Percentiles rank a stretch among this genome's conserved stretches.
Evolutionary conservation across 75 land plant genomes (phyloP).

Genomic region (Pinus albicaulis): DNA sequence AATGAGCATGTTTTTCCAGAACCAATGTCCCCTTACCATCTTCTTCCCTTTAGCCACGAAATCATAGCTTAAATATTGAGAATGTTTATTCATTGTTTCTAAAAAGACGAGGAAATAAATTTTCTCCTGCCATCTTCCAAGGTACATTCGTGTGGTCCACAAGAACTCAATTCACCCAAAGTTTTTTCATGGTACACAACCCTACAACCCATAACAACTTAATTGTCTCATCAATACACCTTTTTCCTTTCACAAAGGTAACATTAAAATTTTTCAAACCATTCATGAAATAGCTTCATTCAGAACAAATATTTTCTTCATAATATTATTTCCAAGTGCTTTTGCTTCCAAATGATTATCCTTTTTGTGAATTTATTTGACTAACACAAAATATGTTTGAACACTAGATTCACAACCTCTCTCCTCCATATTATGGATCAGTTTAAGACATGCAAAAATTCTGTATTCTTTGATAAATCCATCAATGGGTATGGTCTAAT

Average conservation of each 20-base stretch:
- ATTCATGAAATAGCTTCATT: background rate
- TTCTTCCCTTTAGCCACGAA: background rate
- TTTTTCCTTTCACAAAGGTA: background rate
- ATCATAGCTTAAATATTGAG: background rate
- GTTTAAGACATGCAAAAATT: constrained; percentile 32
- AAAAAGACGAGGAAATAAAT: background rate
- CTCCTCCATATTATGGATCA: constrained; percentile 57
- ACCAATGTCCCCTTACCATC: too few species aligned
- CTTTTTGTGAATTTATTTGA: constrained; percentile 24
- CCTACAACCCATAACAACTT: background rate
- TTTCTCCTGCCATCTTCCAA: background rate
- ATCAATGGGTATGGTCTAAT: constrained; percentile 42
- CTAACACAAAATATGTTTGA: constrained; percentile 7
- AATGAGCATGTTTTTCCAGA: too few species aligned
- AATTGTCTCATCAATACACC: background rate
- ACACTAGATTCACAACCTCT: constrained; percentile 30
- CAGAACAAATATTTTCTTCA: constrained; percentile 10
- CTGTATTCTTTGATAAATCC: constrained; percentile 26
- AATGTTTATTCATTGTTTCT: background rate
- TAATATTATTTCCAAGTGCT: constrained; percentile 24
- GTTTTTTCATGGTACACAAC: background rate
- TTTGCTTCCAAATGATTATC: constrained; percentile 31
- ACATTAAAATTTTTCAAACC: background rate
- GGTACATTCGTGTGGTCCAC: background rate
- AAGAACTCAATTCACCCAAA: background rate